Percentiles rank a stretch among this genome's conserved stretches.
phyloP scores from a whole-genome alignment of 2,329 filamentous ascomycete genomes.

The Ceratocystis variospora region DNA sequence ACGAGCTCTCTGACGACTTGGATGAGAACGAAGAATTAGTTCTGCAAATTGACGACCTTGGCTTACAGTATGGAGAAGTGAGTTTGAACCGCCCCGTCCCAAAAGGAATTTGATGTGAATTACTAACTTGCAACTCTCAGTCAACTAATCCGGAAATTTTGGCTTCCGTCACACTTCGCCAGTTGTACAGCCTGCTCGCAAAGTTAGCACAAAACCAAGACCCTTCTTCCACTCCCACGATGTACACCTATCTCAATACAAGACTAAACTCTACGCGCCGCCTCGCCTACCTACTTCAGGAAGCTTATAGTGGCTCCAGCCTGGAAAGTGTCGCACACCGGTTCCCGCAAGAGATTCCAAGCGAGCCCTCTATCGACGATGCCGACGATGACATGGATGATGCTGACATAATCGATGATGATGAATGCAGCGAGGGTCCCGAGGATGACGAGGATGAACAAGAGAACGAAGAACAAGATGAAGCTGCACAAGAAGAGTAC shows the following conservation, averaged over 20 bases:
- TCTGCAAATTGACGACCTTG: constrained; percentile 39
- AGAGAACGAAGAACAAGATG: constrained; percentile 15
- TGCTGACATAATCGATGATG: constrained; percentile 16
- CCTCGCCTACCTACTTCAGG: constrained; percentile 30
- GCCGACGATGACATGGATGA: constrained; percentile 21
- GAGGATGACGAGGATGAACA: constrained; percentile 20
- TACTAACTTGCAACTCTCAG: constrained; percentile 21
- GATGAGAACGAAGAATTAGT: constrained; percentile 35
- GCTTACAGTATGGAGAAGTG: constrained; percentile 40
- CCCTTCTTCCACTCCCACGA: constrained; percentile 27
- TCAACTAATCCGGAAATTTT: constrained; percentile 27
- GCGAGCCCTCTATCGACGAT: constrained; percentile 23
- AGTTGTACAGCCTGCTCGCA: constrained; percentile 33
- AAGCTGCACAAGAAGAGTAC: constrained; percentile 18
- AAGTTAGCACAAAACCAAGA: constrained; percentile 33
- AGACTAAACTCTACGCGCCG: constrained; percentile 30
- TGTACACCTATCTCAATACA: constrained; percentile 33
- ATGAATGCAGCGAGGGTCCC: constrained; percentile 21
- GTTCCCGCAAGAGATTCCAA: constrained; percentile 25
- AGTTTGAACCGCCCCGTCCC: constrained; percentile 19
- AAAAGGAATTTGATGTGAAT: no score
- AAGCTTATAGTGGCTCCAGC: constrained; percentile 30
- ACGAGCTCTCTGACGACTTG: constrained; percentile 35
- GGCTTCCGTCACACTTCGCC: constrained; percentile 28
- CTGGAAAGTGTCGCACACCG: constrained; percentile 31